Conservation (phyloP, 768 basidiomycete genomes). For the Tricholoma sp. region DNA sequence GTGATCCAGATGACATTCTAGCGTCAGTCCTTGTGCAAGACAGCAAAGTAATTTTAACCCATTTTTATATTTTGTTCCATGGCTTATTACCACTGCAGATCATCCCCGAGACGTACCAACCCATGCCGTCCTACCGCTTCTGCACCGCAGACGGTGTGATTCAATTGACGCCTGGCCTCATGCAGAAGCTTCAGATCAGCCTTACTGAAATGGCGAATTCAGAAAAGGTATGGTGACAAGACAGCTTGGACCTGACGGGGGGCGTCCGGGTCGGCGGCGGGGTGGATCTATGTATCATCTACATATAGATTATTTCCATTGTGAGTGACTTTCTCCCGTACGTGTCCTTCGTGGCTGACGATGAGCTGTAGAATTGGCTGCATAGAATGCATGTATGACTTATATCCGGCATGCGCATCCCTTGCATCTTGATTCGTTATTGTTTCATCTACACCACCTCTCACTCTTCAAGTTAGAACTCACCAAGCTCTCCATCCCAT, state of each 20-base stretch:
- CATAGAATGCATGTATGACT: background rate
- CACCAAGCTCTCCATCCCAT: no score
- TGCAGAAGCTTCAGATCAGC: conserved; percentile 36
- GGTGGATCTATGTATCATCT: background rate
- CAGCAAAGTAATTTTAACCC: conserved; percentile 43
- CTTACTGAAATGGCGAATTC: conserved; percentile 28
- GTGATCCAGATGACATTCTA: conserved; percentile 82
- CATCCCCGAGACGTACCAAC: conserved; percentile 64
- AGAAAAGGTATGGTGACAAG: conserved; percentile 21
- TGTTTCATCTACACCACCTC: no score
- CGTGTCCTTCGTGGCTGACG: background rate
- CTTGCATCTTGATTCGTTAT: background rate
- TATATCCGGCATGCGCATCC: background rate
- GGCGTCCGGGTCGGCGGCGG: no score
- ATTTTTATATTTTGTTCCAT: conserved; percentile 9
- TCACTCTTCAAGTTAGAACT: no score
- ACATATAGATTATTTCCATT: background rate
- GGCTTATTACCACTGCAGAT: conserved; percentile 36
- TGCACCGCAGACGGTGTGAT: conserved; percentile 72
- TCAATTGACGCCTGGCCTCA: conserved; percentile 64
- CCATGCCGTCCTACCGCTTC: conserved; percentile 80
- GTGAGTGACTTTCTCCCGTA: background rate
- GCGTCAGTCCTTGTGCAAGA: conserved; percentile 68
- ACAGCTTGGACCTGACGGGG: no score
- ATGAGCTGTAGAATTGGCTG: background rate